phyloP scores from a whole-genome alignment of 805 yeast species.

The Starmerella vaccinii region DNA sequence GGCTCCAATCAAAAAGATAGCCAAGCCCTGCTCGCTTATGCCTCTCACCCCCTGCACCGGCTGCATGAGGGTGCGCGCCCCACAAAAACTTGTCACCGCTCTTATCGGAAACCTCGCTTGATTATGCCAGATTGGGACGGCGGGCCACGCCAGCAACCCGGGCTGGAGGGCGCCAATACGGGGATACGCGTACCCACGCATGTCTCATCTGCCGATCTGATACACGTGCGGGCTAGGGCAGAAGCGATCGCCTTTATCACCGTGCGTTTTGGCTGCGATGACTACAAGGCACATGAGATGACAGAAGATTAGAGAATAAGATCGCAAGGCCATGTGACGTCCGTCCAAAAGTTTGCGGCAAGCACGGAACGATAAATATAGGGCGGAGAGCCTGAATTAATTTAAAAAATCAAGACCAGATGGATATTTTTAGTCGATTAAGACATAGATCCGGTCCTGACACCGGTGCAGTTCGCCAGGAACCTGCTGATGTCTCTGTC shows the following conservation, averaged over 20 bases:
- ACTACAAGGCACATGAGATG: constrained; percentile 3
- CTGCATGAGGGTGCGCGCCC: too few species aligned
- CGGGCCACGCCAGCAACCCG: too few species aligned
- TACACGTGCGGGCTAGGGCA: not conserved
- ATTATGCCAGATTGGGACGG: not conserved
- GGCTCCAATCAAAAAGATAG: too few species aligned
- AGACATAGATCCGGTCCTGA: not conserved
- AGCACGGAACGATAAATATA: not conserved
- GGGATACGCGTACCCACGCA: not conserved
- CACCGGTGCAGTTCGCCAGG: too few species aligned
- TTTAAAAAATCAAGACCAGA: too few species aligned
- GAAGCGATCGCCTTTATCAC: not conserved
- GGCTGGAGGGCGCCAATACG: too few species aligned
- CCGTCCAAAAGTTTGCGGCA: not conserved
- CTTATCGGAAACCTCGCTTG: not conserved
- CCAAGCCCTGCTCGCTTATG: too few species aligned
- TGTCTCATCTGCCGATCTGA: not conserved
- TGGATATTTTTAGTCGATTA: not conserved
- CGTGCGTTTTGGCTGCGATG: not conserved
- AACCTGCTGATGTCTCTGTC: not conserved
- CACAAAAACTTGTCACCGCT: too few species aligned
- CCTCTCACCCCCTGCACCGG: too few species aligned
- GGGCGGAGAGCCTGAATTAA: too few species aligned
- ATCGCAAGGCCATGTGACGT: constrained; percentile 2
- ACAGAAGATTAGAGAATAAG: not conserved